phyloP scores from a whole-genome alignment of 176 grass and related monocot species.

The Oryza rufipogon region DNA sequence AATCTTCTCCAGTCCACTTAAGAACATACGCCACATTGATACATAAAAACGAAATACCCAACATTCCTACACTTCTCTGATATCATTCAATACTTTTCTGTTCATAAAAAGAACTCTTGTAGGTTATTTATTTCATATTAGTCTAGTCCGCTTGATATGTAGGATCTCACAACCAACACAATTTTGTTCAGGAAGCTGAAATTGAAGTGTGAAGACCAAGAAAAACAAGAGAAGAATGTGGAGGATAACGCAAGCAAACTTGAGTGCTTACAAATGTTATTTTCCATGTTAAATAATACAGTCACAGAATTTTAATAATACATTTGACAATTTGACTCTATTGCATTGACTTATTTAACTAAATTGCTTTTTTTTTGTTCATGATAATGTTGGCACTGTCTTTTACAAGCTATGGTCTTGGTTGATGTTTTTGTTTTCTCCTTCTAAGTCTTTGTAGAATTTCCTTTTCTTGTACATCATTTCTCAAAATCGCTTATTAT shows the following conservation, averaged over 20 bases:
- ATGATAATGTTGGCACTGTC: slow-evolving; percentile 12
- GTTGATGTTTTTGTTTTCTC: not conserved
- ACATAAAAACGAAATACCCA: not conserved
- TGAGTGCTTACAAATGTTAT: slow-evolving; percentile 23
- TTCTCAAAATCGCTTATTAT: not conserved
- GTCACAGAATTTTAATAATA: slow-evolving; percentile 10
- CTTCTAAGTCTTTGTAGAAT: not conserved
- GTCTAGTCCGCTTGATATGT: not conserved
- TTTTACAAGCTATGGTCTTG: slow-evolving; percentile 30
- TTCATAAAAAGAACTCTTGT: not conserved
- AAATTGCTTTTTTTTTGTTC: not conserved
- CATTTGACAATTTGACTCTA: slow-evolving; percentile 23
- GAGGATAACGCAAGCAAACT: slow-evolving; percentile 8
- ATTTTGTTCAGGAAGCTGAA: slow-evolving; percentile 33
- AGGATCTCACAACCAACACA: slow-evolving; percentile 15
- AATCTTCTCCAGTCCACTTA: not conserved
- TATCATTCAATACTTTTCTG: not conserved
- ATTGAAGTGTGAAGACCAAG: slow-evolving; percentile 36
- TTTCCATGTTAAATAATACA: slow-evolving; percentile 1
- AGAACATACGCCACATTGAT: not conserved
- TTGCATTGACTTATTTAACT: slow-evolving; percentile 29
- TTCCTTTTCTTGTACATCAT: not conserved
- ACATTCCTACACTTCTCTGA: not conserved
- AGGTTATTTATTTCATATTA: slow-evolving; percentile 18
- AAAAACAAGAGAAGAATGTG: slow-evolving; percentile 23